A percentile compares a stretch with the other conserved stretches of the same genome.
Evolutionary conservation across 257 asterid species (phyloP).

Genomic region (Solanum dulcamara): DNA sequence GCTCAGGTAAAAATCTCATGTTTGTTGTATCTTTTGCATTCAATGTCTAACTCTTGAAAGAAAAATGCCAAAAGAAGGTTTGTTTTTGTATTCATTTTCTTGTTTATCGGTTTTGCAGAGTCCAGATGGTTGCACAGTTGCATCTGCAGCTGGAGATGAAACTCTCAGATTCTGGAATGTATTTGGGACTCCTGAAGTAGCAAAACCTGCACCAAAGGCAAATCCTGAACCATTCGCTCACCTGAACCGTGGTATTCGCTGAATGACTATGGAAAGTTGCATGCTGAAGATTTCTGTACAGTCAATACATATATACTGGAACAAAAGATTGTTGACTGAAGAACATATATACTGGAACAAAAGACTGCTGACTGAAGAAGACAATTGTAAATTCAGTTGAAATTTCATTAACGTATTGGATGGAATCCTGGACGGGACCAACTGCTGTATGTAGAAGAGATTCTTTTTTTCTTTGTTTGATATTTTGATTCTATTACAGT

Average conservation of each 20-base stretch:
- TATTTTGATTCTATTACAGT: not conserved
- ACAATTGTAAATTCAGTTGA: not conserved
- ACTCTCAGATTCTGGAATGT: conserved; percentile 90
- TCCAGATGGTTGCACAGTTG: conserved; percentile 91
- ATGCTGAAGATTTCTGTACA: not conserved
- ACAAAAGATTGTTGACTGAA: not conserved
- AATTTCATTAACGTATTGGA: not conserved
- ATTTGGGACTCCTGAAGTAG: conserved; percentile 80
- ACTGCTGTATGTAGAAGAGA: not conserved
- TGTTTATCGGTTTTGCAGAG: conserved; percentile 29
- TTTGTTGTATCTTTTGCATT: not conserved
- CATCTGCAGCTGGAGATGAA: conserved; percentile 95
- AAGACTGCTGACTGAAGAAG: not conserved
- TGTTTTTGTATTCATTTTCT: not conserved
- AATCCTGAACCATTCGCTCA: conserved; percentile 76
- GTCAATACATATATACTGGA: not conserved
- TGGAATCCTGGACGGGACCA: not conserved
- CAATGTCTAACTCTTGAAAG: not conserved
- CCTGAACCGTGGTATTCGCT: conserved; percentile 59
- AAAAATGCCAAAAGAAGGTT: not conserved
- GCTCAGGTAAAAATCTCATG: conserved; percentile 42
- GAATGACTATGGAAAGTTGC: not conserved
- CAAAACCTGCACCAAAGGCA: conserved; percentile 65
- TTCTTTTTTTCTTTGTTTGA: not conserved
- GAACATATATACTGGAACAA: not conserved